Evolutionary conservation across 1,284 basidiomycete genomes (phyloP).

Genomic region (Tilletia caries): DNA sequence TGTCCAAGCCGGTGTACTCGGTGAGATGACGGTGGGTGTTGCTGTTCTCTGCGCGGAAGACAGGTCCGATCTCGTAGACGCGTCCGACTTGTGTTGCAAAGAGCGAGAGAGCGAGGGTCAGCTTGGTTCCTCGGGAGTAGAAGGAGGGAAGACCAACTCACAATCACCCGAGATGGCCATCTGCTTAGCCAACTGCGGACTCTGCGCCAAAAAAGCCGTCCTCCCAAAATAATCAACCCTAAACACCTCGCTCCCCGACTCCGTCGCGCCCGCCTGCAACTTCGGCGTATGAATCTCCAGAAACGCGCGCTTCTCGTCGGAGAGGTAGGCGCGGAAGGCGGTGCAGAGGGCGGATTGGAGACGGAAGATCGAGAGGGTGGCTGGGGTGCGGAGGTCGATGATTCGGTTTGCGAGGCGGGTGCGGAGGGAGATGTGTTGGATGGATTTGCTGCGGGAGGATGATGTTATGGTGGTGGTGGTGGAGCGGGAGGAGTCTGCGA

Average conservation of each 20-base stretch:
- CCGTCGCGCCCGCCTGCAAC: slow-evolving; percentile 47
- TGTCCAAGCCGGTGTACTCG: slow-evolving; percentile 49
- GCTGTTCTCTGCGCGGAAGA: slow-evolving; percentile 51
- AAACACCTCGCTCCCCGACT: slow-evolving; percentile 47
- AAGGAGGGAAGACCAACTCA: neutral
- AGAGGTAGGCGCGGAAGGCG: slow-evolving; percentile 41
- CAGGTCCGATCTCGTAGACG: slow-evolving; percentile 50
- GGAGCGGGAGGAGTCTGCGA: neutral
- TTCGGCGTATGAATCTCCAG: slow-evolving; percentile 51
- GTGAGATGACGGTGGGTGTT: slow-evolving; percentile 50
- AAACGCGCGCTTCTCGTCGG: slow-evolving; percentile 30
- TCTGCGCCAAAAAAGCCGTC: slow-evolving; percentile 45
- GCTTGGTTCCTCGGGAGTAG: no score
- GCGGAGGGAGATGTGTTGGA: slow-evolving; percentile 35
- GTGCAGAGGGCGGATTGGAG: slow-evolving; percentile 45
- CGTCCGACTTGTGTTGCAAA: slow-evolving; percentile 26
- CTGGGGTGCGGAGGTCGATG: slow-evolving; percentile 46
- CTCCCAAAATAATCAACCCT: slow-evolving; percentile 50
- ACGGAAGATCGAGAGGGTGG: slow-evolving; percentile 45
- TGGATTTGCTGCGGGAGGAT: slow-evolving; percentile 22
- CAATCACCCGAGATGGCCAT: slow-evolving; percentile 47
- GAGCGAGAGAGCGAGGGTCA: neutral
- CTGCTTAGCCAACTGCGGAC: slow-evolving; percentile 50
- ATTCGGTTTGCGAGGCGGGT: slow-evolving; percentile 46
- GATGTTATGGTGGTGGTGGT: slow-evolving; percentile 3